Evolutionary conservation across 805 yeast species (phyloP).

Genomic region (Saturnispora halmiae): DNA sequence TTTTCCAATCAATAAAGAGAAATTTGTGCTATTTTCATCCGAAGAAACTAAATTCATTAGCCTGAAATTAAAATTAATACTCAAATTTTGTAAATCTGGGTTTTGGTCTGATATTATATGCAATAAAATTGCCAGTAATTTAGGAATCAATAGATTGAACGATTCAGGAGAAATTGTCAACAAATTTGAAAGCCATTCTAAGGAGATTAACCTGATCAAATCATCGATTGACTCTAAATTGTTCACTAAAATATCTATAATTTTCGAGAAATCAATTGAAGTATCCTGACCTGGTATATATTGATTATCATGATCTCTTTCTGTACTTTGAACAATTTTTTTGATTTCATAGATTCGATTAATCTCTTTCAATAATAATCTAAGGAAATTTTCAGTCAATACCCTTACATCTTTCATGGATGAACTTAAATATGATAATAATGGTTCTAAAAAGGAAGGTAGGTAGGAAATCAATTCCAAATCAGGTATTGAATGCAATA

Average conservation of each 20-base stretch:
- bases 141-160: constrained; percentile 65
- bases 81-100: constrained; percentile 42
- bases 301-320: constrained; percentile 40
- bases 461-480: constrained; percentile 77
- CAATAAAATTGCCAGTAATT: constrained; percentile 59
- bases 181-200: constrained; percentile 74
- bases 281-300: constrained; percentile 77
- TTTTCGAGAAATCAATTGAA: constrained; percentile 66
- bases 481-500: constrained; percentile 89
- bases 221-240: constrained; percentile 66
- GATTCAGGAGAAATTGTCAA: constrained; percentile 68
- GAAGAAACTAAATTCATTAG: constrained; percentile 42
- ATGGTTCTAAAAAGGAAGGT: constrained; percentile 82
- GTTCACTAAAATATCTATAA: constrained; percentile 73
- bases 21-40: constrained; percentile 31
- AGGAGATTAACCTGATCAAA: constrained; percentile 68
- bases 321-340: constrained; percentile 33
- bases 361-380: constrained; percentile 70
- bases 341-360: constrained; percentile 66
- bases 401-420: constrained; percentile 80
- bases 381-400: constrained; percentile 71
- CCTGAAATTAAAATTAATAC: constrained; percentile 47
- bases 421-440: constrained; percentile 70
- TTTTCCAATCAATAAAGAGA: constrained; percentile 56
- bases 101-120: constrained; percentile 50